Percentiles rank a stretch among this genome's conserved stretches.
Evolutionary conservation across 371 early-diverging fungal species (phyloP).

Genomic region (Mortierella sp.): DNA sequence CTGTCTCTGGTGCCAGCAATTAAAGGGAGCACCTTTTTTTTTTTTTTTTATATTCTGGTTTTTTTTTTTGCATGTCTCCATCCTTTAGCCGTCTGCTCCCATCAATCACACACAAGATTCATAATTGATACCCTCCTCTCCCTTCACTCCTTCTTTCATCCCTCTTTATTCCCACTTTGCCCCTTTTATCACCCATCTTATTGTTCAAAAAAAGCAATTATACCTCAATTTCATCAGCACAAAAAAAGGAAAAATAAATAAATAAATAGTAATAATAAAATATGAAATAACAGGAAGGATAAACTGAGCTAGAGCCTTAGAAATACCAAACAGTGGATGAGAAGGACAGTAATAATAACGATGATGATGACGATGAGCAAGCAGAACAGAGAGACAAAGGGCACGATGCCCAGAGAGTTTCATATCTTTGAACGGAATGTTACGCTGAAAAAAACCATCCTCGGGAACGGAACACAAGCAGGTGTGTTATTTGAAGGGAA

Average conservation of each 20-base stretch:
- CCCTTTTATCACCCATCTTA: neutral
- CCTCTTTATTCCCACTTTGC: too few relatives aligned
- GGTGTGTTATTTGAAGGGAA: too few relatives aligned
- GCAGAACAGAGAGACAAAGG: too few relatives aligned
- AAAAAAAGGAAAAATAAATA: neutral
- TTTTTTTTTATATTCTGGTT: neutral
- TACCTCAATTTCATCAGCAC: neutral
- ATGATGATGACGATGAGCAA: too few relatives aligned
- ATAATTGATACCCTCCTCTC: slow-evolving; percentile 3
- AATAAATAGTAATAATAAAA: neutral
- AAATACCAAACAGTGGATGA: neutral
- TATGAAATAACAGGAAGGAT: neutral
- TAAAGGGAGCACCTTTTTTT: neutral
- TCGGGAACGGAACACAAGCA: too few relatives aligned
- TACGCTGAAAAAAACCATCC: too few relatives aligned
- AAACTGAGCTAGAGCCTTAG: neutral
- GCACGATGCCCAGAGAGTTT: too few relatives aligned
- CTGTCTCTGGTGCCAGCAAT: too few relatives aligned
- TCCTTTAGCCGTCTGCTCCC: neutral
- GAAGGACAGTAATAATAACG: neutral
- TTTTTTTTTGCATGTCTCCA: neutral
- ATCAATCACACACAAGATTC: neutral
- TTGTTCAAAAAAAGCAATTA: neutral
- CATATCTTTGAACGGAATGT: neutral
- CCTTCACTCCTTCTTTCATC: too few relatives aligned